A percentile compares a stretch with the other conserved stretches of the same genome.
Conservation (phyloP, 768 basidiomycete genomes). For the Mycena vitilis region DNA sequence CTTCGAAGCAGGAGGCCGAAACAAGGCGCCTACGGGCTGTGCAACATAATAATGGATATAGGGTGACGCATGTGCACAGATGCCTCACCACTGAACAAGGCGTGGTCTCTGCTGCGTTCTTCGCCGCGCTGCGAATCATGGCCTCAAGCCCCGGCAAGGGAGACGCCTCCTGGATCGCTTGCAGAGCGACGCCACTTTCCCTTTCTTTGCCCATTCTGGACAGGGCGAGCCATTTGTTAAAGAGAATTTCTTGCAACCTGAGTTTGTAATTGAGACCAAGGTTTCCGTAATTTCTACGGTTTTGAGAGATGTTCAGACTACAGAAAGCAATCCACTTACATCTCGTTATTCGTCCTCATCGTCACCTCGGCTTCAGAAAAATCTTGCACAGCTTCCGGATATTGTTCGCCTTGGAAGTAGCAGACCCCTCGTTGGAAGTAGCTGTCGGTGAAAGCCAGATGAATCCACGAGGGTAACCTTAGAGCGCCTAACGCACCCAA, state of each 20-base stretch:
- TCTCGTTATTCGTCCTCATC: conserved; percentile 35
- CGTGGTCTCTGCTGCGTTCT: background rate
- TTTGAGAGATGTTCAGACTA: background rate
- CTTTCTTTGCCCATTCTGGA: conserved; percentile 9
- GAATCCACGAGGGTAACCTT: background rate
- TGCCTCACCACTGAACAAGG: conserved; percentile 22
- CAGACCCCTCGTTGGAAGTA: conserved; percentile 38
- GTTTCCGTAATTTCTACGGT: conserved; percentile 31
- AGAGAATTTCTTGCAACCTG: conserved; percentile 27
- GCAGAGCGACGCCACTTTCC: conserved; percentile 16
- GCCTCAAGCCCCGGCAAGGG: conserved; percentile 9
- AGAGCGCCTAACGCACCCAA: conserved; percentile 56
- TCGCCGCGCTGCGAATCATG: background rate
- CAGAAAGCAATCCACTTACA: conserved; percentile 21
- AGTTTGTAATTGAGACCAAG: conserved; percentile 37
- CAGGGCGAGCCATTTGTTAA: conserved; percentile 33
- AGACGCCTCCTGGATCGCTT: conserved; percentile 4
- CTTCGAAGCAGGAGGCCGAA: conserved; percentile 29
- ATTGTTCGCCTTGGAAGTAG: conserved; percentile 25
- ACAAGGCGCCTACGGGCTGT: conserved; percentile 35
- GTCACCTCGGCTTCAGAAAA: conserved; percentile 31
- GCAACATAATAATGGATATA: background rate
- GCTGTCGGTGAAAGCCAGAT: conserved; percentile 5
- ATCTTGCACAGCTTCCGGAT: conserved; percentile 32
- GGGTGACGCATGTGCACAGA: background rate